Percentiles rank a stretch among this genome's conserved stretches.
phyloP scores from a whole-genome alignment of 441 rosid species.

The Bruguiera hainesii region DNA sequence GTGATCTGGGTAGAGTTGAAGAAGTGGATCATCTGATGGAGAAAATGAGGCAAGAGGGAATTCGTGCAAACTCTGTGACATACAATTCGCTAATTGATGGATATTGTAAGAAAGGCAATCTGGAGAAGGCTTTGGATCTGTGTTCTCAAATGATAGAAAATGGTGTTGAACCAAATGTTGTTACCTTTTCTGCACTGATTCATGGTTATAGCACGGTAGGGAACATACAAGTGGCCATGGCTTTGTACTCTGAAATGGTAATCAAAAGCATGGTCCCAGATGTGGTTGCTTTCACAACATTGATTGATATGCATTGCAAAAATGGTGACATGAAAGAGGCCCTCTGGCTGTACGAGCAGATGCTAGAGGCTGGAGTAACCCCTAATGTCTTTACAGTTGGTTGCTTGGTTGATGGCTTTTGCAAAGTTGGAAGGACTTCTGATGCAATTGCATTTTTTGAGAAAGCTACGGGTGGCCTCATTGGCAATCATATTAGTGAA shows the following conservation, averaged over 20 bases:
- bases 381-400: slow-evolving; percentile 74
- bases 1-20: slow-evolving; percentile 31
- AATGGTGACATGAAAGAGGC: slow-evolving; percentile 62
- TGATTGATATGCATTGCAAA: slow-evolving; percentile 73
- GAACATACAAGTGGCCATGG: slow-evolving; percentile 43
- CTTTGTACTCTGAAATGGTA: slow-evolving; percentile 62
- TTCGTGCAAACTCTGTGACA: slow-evolving; percentile 45
- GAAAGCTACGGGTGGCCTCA: slow-evolving; percentile 17
- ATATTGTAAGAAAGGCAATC: slow-evolving; percentile 48
- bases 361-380: slow-evolving; percentile 56
- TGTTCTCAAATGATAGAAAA: slow-evolving; percentile 62
- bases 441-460: slow-evolving; percentile 44
- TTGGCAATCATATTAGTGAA: slow-evolving; percentile 17
- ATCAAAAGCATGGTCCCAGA: slow-evolving; percentile 59
- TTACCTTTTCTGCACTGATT: slow-evolving; percentile 67
- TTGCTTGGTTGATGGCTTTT: slow-evolving; percentile 69
- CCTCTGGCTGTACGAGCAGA: slow-evolving; percentile 52
- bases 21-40: slow-evolving; percentile 44
- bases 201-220: slow-evolving; percentile 66
- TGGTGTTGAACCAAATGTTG: slow-evolving; percentile 69
- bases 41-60: slow-evolving; percentile 44
- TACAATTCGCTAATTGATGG: slow-evolving; percentile 61
- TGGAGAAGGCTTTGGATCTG: slow-evolving; percentile 52
- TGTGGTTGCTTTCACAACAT: slow-evolving; percentile 59
- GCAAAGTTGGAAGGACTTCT: slow-evolving; percentile 57